Conservation (phyloP, 352 stramenopile species). For the Peronosclerospora sorghi region DNA sequence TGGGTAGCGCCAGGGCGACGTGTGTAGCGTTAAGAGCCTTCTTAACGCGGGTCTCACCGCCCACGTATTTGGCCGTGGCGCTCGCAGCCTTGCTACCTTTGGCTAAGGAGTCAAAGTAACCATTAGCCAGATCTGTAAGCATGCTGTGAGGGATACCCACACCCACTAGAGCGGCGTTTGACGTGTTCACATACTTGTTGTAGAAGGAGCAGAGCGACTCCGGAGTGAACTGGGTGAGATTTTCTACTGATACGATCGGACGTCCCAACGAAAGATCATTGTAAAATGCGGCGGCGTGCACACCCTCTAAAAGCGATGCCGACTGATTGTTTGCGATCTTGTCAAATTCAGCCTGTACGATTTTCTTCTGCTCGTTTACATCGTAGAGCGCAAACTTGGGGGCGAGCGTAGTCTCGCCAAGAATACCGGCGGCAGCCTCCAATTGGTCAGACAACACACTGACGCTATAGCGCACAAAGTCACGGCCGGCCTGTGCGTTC, state of each 20-base stretch:
- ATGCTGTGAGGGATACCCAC: conserved; percentile 48
- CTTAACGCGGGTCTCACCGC: conserved; percentile 71
- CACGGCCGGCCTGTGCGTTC: conserved; percentile 41
- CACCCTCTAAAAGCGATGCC: conserved; percentile 37
- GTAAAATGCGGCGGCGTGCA: conserved; percentile 77
- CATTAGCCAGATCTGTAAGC: conserved; percentile 52
- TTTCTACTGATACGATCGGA: conserved; percentile 33
- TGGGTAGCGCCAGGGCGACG: conserved; percentile 62
- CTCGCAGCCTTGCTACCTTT: conserved; percentile 15
- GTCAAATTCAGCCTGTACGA: conserved; percentile 47
- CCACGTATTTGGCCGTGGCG: conserved; percentile 50
- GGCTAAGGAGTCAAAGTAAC: conserved; percentile 43
- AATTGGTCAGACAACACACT: conserved; percentile 62
- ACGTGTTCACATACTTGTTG: conserved; percentile 56
- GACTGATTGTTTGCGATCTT: conserved; percentile 27
- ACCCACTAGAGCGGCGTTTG: conserved; percentile 47
- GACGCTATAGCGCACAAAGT: conserved; percentile 74
- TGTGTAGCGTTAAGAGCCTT: conserved; percentile 47
- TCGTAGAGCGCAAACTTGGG: conserved; percentile 75
- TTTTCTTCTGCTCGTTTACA: conserved; percentile 57
- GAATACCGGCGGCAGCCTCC: conserved; percentile 52
- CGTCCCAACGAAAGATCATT: conserved; percentile 63
- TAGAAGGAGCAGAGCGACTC: conserved; percentile 50
- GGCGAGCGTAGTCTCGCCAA: conserved; percentile 68
- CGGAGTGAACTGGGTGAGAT: conserved; percentile 36